Conservation (phyloP, 257 asterid species). For the Mitragyna speciosa region DNA sequence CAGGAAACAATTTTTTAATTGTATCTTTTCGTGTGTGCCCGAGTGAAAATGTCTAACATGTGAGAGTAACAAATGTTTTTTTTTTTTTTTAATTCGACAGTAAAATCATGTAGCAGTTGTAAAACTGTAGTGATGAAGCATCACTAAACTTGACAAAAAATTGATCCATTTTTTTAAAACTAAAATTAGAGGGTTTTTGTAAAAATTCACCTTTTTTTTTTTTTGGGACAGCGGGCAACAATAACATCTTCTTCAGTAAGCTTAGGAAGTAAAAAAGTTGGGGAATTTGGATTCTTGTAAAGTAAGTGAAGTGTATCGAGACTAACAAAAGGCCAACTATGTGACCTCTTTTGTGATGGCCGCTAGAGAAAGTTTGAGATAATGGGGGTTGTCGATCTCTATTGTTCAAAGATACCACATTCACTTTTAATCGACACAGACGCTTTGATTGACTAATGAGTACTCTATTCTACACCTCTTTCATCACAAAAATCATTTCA, state of each 20-base stretch:
- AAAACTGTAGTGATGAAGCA: no score
- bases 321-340: conserved; percentile 47
- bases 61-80: no score
- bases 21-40: no score
- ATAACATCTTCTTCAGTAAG: neutral
- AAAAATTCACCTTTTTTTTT: neutral
- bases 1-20: neutral
- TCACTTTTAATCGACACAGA: conserved; percentile 29
- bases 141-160: no score
- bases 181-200: no score
- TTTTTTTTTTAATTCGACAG: no score
- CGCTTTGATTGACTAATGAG: conserved; percentile 66
- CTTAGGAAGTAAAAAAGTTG: conserved; percentile 56
- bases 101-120: no score
- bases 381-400: conserved; percentile 4
- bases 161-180: no score
- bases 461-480: neutral
- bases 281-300: conserved; percentile 31
- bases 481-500: neutral
- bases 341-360: conserved; percentile 36
- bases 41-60: no score
- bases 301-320: conserved; percentile 60
- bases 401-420: conserved; percentile 13
- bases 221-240: neutral
- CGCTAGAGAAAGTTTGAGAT: conserved; percentile 32